A percentile compares a stretch with the other conserved stretches of the same genome.
Conservation (phyloP, 2,329 filamentous ascomycete species). For the Claviceps fusiformis region DNA sequence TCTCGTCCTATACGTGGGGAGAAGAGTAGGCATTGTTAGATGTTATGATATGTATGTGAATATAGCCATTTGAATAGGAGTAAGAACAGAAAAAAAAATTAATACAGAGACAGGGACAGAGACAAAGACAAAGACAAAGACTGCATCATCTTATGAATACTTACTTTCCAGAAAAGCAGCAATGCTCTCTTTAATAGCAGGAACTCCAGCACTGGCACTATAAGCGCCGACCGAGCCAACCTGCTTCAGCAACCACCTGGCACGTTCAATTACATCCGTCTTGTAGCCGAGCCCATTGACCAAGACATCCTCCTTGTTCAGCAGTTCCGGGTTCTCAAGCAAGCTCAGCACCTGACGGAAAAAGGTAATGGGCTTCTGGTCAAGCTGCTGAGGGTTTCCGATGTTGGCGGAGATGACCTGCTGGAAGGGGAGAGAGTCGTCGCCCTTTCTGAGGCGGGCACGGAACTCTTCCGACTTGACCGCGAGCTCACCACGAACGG, state of each 20-base stretch:
- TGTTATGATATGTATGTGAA: too few relatives aligned
- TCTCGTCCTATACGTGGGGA: slow-evolving; percentile 50
- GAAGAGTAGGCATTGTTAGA: background rate
- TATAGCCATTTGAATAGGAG: background rate
- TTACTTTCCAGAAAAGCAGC: slow-evolving; percentile 82
- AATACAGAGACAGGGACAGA: background rate
- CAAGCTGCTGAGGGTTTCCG: slow-evolving; percentile 95
- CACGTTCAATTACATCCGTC: slow-evolving; percentile 74
- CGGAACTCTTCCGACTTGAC: slow-evolving; percentile 88
- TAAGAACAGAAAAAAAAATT: background rate
- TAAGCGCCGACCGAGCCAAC: slow-evolving; percentile 92
- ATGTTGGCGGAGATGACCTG: slow-evolving; percentile 96
- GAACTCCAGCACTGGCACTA: slow-evolving; percentile 82
- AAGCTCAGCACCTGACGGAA: slow-evolving; percentile 93
- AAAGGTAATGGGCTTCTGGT: slow-evolving; percentile 98
- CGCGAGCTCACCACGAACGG: slow-evolving; percentile 89
- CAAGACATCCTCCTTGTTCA: slow-evolving; percentile 74
- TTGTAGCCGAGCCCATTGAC: slow-evolving; percentile 70
- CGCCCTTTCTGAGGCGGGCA: slow-evolving; percentile 51
- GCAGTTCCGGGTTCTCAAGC: slow-evolving; percentile 74
- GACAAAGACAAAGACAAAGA: too few relatives aligned
- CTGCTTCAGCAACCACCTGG: slow-evolving; percentile 64
- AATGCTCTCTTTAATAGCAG: slow-evolving; percentile 75
- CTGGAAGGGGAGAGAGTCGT: slow-evolving; percentile 59
- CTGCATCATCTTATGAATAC: slow-evolving; percentile 15